These are phyloP conservation scores for Cyclaneusma minus DNA, from an alignment of 2,329 filamentous ascomycete species.

Conservation along the genomic window DNA sequence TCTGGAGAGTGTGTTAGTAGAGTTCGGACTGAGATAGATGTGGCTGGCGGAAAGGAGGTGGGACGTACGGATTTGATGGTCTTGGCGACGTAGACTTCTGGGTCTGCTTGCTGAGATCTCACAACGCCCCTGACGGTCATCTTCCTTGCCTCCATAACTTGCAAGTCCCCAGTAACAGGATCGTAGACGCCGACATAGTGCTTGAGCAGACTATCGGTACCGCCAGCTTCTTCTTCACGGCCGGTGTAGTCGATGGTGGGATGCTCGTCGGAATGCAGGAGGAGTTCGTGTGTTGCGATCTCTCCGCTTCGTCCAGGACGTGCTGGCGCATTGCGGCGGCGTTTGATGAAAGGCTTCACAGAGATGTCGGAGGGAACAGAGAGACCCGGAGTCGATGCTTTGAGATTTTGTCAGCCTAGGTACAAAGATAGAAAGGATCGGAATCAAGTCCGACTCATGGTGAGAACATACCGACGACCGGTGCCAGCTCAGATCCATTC, in stretches of 20 bases:
- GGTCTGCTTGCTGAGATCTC: constrained; percentile 35
- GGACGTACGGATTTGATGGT: no score
- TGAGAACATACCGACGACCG: constrained; percentile 32
- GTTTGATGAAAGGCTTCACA: constrained; percentile 17
- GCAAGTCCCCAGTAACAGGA: constrained; percentile 38
- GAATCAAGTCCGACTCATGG: neutral
- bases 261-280: constrained; percentile 42
- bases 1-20: constrained; percentile 23
- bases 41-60: no score
- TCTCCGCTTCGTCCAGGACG: constrained; percentile 10
- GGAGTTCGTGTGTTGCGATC: constrained; percentile 27
- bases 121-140: constrained; percentile 44
- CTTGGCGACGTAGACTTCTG: constrained; percentile 26
- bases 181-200: constrained; percentile 54
- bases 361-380: constrained; percentile 16
- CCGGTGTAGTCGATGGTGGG: constrained; percentile 43
- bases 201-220: constrained; percentile 30
- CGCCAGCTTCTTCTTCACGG: constrained; percentile 31
- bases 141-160: constrained; percentile 48
- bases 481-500: constrained; percentile 30
- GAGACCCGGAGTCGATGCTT: constrained; percentile 20
- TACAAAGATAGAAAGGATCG: neutral
- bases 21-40: no score
- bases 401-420: constrained; percentile 2
- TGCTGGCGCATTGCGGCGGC: constrained; percentile 11